Evolutionary conservation across 768 basidiomycete genomes (phyloP).

Genomic region (Leccinellum luteum): DNA sequence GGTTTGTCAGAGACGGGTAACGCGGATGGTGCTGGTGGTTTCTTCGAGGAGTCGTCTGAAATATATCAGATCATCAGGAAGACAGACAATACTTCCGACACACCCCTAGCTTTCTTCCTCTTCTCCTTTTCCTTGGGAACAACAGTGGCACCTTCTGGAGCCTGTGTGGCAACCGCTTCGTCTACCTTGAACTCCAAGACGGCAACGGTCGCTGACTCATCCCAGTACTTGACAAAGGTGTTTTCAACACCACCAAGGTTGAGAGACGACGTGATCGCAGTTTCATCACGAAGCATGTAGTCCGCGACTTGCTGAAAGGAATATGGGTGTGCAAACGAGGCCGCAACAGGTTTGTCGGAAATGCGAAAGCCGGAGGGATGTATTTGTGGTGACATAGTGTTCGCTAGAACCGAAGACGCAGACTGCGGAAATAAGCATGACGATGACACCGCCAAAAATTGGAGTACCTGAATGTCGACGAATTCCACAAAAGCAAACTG

Average conservation of each 20-base stretch:
- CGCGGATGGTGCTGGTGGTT: constrained; percentile 55
- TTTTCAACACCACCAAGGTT: constrained; percentile 71
- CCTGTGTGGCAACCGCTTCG: constrained; percentile 38
- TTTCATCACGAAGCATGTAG: constrained; percentile 71
- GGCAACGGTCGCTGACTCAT: constrained; percentile 75
- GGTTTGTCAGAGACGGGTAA: constrained; percentile 79
- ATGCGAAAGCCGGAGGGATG: constrained; percentile 96
- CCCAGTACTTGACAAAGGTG: constrained; percentile 88
- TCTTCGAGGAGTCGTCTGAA: constrained; percentile 35
- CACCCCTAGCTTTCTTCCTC: constrained; percentile 57
- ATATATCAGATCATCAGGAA: constrained; percentile 9
- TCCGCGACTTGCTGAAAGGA: constrained; percentile 84
- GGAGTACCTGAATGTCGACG: constrained; percentile 69
- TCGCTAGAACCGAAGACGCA: constrained; percentile 75
- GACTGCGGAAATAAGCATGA: constrained; percentile 47
- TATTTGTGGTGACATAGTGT: constrained; percentile 81
- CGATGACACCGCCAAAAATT: not conserved
- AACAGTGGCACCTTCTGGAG: constrained; percentile 31
- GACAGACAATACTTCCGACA: not conserved
- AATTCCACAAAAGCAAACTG: constrained; percentile 96
- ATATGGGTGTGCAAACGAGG: constrained; percentile 89
- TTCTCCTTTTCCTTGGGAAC: constrained; percentile 61
- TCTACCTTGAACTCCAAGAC: constrained; percentile 80
- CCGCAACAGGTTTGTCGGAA: constrained; percentile 82
- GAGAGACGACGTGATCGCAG: constrained; percentile 64